Evolutionary conservation across 2,329 filamentous ascomycete species (phyloP).

Genomic region (Aspergillus uvarum): DNA sequence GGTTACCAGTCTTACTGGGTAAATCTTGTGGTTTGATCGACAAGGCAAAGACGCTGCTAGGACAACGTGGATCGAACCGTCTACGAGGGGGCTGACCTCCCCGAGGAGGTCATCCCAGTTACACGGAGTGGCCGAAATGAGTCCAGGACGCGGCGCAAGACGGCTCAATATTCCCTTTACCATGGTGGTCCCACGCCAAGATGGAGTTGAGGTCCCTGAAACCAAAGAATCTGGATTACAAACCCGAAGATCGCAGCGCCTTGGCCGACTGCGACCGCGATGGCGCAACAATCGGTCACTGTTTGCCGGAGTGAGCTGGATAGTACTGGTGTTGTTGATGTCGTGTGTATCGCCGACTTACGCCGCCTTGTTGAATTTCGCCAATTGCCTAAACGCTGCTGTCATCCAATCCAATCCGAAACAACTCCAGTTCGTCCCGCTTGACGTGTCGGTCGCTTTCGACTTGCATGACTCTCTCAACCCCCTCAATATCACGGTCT

Average conservation of each 20-base stretch:
- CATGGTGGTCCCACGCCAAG: constrained; percentile 12
- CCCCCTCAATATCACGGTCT: constrained; percentile 74
- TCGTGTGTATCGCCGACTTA: constrained; percentile 43
- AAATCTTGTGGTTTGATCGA: constrained; percentile 4
- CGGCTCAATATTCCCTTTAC: constrained; percentile 16
- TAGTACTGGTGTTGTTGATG: constrained; percentile 25
- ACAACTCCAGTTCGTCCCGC: constrained; percentile 76
- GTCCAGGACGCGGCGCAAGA: constrained; percentile 26
- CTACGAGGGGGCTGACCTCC: constrained; percentile 42
- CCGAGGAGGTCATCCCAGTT: constrained; percentile 41
- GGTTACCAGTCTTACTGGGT: constrained; percentile 13
- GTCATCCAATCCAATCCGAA: constrained; percentile 59
- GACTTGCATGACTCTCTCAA: constrained; percentile 60
- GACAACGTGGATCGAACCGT: constrained; percentile 39
- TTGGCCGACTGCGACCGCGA: constrained; percentile 24
- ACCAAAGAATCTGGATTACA: constrained; percentile 14
- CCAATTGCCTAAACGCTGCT: constrained; percentile 72
- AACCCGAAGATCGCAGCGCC: constrained; percentile 22
- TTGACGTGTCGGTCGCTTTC: constrained; percentile 73
- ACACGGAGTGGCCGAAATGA: constrained; percentile 33
- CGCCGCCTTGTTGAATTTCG: constrained; percentile 71
- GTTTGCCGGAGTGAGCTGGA: constrained; percentile 17
- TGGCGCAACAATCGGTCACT: constrained; percentile 9
- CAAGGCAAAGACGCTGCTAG: constrained; percentile 18
- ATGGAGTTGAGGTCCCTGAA: constrained; percentile 6